Evolutionary conservation across 108 stramenopile genomes (phyloP).

Genomic region (Bacterosira constricta): DNA sequence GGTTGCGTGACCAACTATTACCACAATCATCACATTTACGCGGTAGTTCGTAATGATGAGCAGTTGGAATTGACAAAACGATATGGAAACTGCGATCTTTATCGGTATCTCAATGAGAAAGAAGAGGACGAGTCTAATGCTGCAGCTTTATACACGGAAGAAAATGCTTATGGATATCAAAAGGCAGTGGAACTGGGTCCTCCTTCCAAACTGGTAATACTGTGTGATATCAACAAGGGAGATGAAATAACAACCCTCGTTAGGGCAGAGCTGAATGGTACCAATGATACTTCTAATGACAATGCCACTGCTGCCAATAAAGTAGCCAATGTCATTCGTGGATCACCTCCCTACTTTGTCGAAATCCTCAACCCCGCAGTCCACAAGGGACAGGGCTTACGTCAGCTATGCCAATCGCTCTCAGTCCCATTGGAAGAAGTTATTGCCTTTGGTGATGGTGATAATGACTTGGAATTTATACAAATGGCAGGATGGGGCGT

Average conservation of each 20-base stretch:
- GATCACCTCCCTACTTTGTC: conserved; percentile 57
- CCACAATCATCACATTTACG: conserved; percentile 58
- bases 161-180: conserved; percentile 43
- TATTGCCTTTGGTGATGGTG: conserved; percentile 81
- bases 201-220: conserved; percentile 61
- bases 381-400: conserved; percentile 64
- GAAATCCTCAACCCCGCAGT: conserved; percentile 62
- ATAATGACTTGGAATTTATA: conserved; percentile 79
- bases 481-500: conserved; percentile 64
- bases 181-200: conserved; percentile 21
- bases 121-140: not conserved
- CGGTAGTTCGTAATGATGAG: conserved; percentile 19
- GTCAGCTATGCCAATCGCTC: conserved; percentile 52
- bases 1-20: conserved; percentile 67
- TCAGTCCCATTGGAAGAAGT: conserved; percentile 46
- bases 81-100: conserved; percentile 51
- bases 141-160: not conserved
- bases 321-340: conserved; percentile 39
- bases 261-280: not conserved
- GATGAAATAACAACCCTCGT: conserved; percentile 21
- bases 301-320: no score
- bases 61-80: conserved; percentile 45
- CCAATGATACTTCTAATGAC: not conserved
- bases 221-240: conserved; percentile 36
- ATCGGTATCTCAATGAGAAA: conserved; percentile 11